A percentile compares a stretch with the other conserved stretches of the same genome.
These are phyloP conservation scores for Arachnopeziza araneosa DNA, from an alignment of 2,329 filamentous ascomycete genomes.

Conservation along the genomic window DNA sequence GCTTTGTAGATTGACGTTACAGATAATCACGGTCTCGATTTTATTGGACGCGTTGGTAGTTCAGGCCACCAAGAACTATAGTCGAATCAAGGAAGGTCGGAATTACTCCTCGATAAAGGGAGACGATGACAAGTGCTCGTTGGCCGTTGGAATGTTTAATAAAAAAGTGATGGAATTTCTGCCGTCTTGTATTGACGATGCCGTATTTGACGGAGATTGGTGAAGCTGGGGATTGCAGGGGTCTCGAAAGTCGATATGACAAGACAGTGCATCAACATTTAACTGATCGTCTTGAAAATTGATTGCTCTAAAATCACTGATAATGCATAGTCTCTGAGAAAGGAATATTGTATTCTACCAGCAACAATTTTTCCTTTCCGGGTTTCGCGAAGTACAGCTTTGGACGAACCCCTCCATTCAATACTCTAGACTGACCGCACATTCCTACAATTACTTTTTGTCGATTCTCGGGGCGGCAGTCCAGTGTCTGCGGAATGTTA, in stretches of 20 bases:
- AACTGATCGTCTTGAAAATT: no score
- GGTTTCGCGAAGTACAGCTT: not conserved
- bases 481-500: conserved; percentile 14
- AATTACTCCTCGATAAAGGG: not conserved
- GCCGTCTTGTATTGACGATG: not conserved
- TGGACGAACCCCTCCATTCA: no score
- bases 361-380: not conserved
- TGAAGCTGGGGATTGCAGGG: not conserved
- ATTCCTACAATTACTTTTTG: not conserved
- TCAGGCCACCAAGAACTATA: not conserved
- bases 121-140: not conserved
- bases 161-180: not conserved
- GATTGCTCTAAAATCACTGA: no score
- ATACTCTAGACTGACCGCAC: not conserved
- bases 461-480: conserved; percentile 15
- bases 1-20: not conserved
- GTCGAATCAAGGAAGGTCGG: not conserved
- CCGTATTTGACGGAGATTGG: not conserved
- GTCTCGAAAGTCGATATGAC: not conserved
- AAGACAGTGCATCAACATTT: no score
- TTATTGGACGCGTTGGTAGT: not conserved
- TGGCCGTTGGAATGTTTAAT: not conserved
- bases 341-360: not conserved
- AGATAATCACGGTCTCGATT: not conserved
- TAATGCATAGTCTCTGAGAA: no score